Base-by-base conservation (phyloP, 2,329 filamentous ascomycete genomes). In the Penicillium sp. region DNA sequence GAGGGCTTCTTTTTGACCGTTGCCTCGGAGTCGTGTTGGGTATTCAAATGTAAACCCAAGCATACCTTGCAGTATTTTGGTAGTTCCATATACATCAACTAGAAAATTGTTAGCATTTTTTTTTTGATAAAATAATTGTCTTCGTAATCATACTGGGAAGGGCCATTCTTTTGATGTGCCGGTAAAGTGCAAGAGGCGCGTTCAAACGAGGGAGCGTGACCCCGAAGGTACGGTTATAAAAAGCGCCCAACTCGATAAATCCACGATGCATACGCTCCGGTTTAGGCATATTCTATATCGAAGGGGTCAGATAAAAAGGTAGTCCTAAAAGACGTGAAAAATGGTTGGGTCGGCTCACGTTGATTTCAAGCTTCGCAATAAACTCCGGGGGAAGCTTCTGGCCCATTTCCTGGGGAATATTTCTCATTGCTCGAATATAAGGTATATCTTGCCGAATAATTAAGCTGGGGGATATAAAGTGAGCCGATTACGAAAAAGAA, bases 191-290 rank as follows among this genome's bases (percentile, higher is more conserved):
- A 3, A 89, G 76, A 1, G 86, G 81, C 26, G 82, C 76, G 62
- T 95, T 96, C 13, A 97, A 71, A 1, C 86, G 77, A 1, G 93
- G 92, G 56, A 94, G 86, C 0, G 74, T 63, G 69, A 97, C 82
- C 13, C 83, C 84, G 66, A 91, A 91, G 52, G 90, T 87, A 47
- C 79, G 70, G 58, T 83, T 76, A 66, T 89, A 92, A 21, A 86
- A 84, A 13, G 84, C 72, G 3, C 85, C 79, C 44, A 92, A 69
- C 45, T 87, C 81, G 48, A 85, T 77, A 0, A 91, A 80, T 0
- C 83, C 79, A 33, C 77, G 74, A 61, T 95, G 89, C 10, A 97
- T 77, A 33, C 83, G 78, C 7, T 85, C 81, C 0, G 77, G 66
- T 24, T 70, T 75, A 2, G 83, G 73, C 2, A 81, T 57, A 44